Evolutionary conservation across 208 protist species (phyloP), one percentile per base, ranked within the genome.

Genomic region (Wallacemonas sp.): DNA sequence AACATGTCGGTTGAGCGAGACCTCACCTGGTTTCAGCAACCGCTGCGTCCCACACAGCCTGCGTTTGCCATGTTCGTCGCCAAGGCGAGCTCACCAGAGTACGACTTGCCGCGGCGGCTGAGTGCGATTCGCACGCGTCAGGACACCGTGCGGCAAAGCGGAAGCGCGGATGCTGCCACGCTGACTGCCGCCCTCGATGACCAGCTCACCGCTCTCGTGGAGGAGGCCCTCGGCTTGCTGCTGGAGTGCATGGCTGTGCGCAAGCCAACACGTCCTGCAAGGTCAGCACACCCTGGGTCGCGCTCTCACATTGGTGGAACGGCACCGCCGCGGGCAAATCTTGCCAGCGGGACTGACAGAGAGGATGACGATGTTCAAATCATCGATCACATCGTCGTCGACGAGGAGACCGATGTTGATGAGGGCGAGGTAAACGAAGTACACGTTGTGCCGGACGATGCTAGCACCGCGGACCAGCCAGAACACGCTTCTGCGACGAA

Each of bases 391-490:
- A 26, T 31, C 24, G 31, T 31, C 17, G 21, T 31, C 4, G 46
- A 54, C n/a, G 46, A 54, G 46, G 46, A 54, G 22, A 17, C 0
- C 1, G 22, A 54, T 19, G 42, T 19, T 21, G 42, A 46, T 41
- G 36, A 41, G 9, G 36, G 14, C 42, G 42, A 54, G 24, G 46
- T 34, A 54, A 6, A 30, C 46, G 68, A 68, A 4, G 56, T 41
- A 21, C 33, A 53, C 31, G 34, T 42, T n/a, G 38, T 1, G 8
- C 64, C 62, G 6, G 64, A 30, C 15, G 73, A 77, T 19, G 14
- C 36, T 6, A 41, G 9, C 14, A 6, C 36, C 14, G 6, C 36
- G 36, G 9, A 6, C n/a, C n/a, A n/a, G n/a, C n/a, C n/a, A n/a
- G n/a, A n/a, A n/a, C n/a, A n/a, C 14, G 36, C 36, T 41, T 6